These are phyloP conservation scores for Aspergillus sojae DNA, from an alignment of 2,329 filamentous ascomycete genomes.

Conservation along the genomic window DNA sequence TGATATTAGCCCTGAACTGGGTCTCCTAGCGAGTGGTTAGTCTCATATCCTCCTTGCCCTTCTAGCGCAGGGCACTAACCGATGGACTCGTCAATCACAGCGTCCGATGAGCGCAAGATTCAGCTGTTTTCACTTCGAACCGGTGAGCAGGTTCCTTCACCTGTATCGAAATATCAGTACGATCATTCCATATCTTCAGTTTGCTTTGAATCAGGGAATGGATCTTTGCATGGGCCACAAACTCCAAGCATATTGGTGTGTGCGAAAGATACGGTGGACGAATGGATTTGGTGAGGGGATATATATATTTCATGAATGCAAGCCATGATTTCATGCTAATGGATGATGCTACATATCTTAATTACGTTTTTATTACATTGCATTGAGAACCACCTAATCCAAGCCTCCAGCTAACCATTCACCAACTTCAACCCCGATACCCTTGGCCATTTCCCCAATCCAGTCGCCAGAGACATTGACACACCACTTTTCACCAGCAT, in stretches of 20 bases:
- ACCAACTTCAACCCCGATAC: slow-evolving; percentile 49
- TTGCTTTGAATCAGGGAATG: slow-evolving; percentile 36
- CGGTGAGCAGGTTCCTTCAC: slow-evolving; percentile 35
- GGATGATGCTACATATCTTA: neutral
- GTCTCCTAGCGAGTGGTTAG: slow-evolving; percentile 42
- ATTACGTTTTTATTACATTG: neutral
- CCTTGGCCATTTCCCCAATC: slow-evolving; percentile 49
- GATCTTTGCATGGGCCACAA: slow-evolving; percentile 27
- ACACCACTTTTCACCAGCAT: slow-evolving; percentile 51
- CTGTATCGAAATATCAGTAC: slow-evolving; percentile 30
- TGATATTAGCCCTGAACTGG: slow-evolving; percentile 41
- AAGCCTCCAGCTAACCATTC: slow-evolving; percentile 46
- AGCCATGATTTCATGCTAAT: neutral
- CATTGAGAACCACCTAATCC: slow-evolving; percentile 27
- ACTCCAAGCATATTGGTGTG: slow-evolving; percentile 39
- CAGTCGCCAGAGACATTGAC: slow-evolving; percentile 51
- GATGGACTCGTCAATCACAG: slow-evolving; percentile 21
- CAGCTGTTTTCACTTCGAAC: slow-evolving; percentile 43
- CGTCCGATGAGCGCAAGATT: slow-evolving; percentile 35
- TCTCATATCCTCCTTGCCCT: neutral
- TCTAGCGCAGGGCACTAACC: neutral
- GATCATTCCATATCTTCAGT: slow-evolving; percentile 30
- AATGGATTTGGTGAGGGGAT: slow-evolving; percentile 40
- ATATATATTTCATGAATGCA: neutral
- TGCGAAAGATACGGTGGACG: slow-evolving; percentile 34